phyloP scores from a whole-genome alignment of 2,329 filamentous ascomycete genomes.

The Ascosphaera apis region DNA sequence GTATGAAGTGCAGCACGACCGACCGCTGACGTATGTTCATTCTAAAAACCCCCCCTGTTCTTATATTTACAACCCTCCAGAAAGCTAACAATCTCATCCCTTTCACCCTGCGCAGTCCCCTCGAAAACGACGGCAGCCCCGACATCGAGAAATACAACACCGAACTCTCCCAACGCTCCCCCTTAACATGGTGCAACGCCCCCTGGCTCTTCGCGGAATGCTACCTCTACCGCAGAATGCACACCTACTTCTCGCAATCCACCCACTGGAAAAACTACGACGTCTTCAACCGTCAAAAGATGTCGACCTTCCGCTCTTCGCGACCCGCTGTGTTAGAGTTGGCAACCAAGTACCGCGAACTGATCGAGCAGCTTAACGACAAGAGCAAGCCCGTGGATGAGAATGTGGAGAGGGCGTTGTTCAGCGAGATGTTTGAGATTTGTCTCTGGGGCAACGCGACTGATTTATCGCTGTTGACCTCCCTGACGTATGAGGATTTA shows the following conservation, averaged over 20 bases:
- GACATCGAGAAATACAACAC: slow-evolving; percentile 69
- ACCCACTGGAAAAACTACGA: slow-evolving; percentile 77
- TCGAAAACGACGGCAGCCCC: slow-evolving; percentile 50
- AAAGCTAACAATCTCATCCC: not conserved
- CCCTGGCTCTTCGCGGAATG: slow-evolving; percentile 87
- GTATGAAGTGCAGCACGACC: slow-evolving; percentile 84
- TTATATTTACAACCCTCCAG: not conserved
- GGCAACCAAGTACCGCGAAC: slow-evolving; percentile 51
- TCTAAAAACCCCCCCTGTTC: too few relatives aligned
- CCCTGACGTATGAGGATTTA: slow-evolving; percentile 81
- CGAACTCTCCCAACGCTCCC: slow-evolving; percentile 52
- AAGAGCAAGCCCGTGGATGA: slow-evolving; percentile 19
- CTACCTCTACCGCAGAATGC: slow-evolving; percentile 71
- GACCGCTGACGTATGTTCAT: slow-evolving; percentile 42
- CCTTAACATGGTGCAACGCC: slow-evolving; percentile 57
- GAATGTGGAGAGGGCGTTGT: slow-evolving; percentile 51
- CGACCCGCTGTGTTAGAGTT: slow-evolving; percentile 67
- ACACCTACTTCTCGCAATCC: slow-evolving; percentile 52
- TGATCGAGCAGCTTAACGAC: slow-evolving; percentile 43
- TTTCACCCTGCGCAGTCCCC: slow-evolving; percentile 28
- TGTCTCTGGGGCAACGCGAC: slow-evolving; percentile 96
- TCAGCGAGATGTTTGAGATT: slow-evolving; percentile 85
- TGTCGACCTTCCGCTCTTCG: slow-evolving; percentile 76
- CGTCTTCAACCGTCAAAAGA: slow-evolving; percentile 73
- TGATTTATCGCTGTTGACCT: slow-evolving; percentile 74